Evolutionary conservation across 2,329 filamentous ascomycete species (phyloP), one percentile per base, ranked within the genome.

Genomic region (Dactylonectria estremocensis): DNA sequence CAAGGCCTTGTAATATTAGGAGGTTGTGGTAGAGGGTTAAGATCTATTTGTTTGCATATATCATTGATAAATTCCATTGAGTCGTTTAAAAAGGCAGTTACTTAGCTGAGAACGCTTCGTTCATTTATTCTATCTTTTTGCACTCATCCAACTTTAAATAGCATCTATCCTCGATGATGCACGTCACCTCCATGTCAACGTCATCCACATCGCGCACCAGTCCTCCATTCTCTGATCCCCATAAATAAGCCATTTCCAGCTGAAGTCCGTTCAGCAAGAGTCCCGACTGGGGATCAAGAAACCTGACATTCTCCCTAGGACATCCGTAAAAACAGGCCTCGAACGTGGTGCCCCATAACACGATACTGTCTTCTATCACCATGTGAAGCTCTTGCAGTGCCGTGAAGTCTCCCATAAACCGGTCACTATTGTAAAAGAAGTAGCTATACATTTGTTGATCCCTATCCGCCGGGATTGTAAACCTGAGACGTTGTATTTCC

Each of bases 401-500:
- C 53, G 67, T 63, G 46, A 69, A 69, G 20, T 45, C 24, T 28
- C 35, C 31, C 40, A 61, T 37, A 40, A 61, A 28, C 24, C 31
- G n/a, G n/a, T 61, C 3, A 40, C 57, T 61, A 18, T 57, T 18
- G 35, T 55, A 31, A 43, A 61, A 66, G 40, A 66, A 61, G 50
- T 45, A 55, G 11, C 24, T 28, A 18, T 66, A 66, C 5, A 61
- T 40, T 11, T 50, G 33, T 18, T 66, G 18, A 59, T 54, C 33
- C 13, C 49, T 24, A 31, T 35, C 28, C 18, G 55, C 56, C 18
- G 58, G 60, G 1, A 65, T 35, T 22, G 20, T 64, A 24, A 70
- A 66, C 24, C 57, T 64, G 10, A 72, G 66, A 49, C 68, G 65
- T 52, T 61, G 69, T 49, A 72, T 70, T 14, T 70, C 55, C 14